These are phyloP conservation scores for Blumeria graminis DNA, from an alignment of 2,329 filamentous ascomycete species.

Conservation along the genomic window DNA sequence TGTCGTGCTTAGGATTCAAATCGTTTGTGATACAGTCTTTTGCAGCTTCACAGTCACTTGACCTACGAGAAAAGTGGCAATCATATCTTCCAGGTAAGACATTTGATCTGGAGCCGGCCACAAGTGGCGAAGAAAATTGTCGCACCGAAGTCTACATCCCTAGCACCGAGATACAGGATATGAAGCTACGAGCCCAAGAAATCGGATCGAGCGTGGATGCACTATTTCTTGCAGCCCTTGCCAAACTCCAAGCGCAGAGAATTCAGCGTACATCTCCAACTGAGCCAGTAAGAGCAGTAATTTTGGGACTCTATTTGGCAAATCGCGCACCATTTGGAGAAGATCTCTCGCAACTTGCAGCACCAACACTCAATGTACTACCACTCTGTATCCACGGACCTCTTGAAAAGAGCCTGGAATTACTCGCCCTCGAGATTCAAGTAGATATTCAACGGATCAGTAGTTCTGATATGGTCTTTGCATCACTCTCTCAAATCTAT, in stretches of 20 bases:
- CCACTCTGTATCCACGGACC: constrained; percentile 34
- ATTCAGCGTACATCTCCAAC: background rate
- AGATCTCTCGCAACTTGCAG: constrained; percentile 24
- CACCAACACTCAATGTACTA: constrained; percentile 58
- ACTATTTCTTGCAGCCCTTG: constrained; percentile 49
- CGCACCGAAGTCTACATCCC: constrained; percentile 22
- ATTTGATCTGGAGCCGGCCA: background rate
- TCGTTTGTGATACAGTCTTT: constrained; percentile 20
- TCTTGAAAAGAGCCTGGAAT: constrained; percentile 17
- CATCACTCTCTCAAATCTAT: constrained; percentile 44
- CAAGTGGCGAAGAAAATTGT: background rate
- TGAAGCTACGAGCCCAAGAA: constrained; percentile 21
- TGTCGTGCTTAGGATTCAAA: constrained; percentile 5
- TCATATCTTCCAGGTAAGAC: constrained; percentile 14
- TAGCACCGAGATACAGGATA: constrained; percentile 19
- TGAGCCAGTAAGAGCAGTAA: constrained; percentile 18
- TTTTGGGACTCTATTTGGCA: constrained; percentile 64
- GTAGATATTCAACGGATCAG: constrained; percentile 39
- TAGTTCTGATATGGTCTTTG: constrained; percentile 25
- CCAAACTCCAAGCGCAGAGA: constrained; percentile 18
- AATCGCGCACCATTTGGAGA: constrained; percentile 37
- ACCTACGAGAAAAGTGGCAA: constrained; percentile 19
- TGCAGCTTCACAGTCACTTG: constrained; percentile 10
- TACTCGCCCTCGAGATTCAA: constrained; percentile 38
- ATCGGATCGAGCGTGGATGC: constrained; percentile 45